A percentile compares a stretch with the other conserved stretches of the same genome.
These are phyloP conservation scores for Agrostemma githago DNA, from an alignment of 148 eudicot species.

Conservation along the genomic window DNA sequence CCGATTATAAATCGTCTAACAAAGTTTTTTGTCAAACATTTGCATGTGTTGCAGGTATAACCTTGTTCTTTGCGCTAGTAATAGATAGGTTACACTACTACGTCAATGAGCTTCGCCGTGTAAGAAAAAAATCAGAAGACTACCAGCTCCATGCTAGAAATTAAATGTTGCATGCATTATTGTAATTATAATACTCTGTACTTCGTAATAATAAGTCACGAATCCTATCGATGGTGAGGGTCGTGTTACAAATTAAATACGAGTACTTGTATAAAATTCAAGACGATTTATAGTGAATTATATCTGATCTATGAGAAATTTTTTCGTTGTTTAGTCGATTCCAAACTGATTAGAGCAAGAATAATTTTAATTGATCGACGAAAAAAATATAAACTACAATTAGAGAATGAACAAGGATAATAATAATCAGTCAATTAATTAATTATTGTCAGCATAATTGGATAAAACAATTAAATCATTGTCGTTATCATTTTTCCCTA, in stretches of 20 bases:
- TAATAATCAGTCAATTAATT: constrained; percentile 1
- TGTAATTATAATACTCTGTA: too few species aligned
- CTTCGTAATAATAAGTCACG: too few species aligned
- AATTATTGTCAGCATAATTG: constrained; percentile 6
- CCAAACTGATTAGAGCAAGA: neutral
- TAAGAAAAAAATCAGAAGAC: constrained; percentile 39
- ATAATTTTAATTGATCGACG: neutral
- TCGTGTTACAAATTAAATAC: too few species aligned
- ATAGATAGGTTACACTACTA: constrained; percentile 59
- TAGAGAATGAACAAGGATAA: neutral
- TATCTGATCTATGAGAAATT: too few species aligned
- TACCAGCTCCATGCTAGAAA: constrained; percentile 7
- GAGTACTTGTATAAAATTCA: too few species aligned
- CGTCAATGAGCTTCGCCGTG: constrained; percentile 36
- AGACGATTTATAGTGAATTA: too few species aligned
- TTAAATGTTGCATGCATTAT: too few species aligned
- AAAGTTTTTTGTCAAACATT: too few species aligned
- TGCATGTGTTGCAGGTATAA: constrained; percentile 33
- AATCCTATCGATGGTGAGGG: too few species aligned
- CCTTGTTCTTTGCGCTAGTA: constrained; percentile 46
- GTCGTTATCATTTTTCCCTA: constrained; percentile 13
- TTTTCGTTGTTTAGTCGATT: neutral
- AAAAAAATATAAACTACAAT: neutral
- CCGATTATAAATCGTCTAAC: neutral
- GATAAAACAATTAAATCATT: constrained; percentile 13